Conservation (phyloP, 805 yeast species). For the Jamesozyma gamospora region DNA sequence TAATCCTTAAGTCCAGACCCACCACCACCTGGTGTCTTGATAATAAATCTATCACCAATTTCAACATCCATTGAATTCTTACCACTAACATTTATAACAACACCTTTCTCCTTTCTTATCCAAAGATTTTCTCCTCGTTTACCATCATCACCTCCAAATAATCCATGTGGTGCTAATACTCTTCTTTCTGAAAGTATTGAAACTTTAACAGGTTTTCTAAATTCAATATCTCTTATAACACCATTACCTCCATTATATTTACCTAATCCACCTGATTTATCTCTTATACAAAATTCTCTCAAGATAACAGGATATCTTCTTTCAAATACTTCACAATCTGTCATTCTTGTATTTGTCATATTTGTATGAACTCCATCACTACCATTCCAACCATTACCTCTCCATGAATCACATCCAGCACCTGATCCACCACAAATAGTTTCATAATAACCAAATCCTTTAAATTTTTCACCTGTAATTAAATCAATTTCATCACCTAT, state of each 20-base stretch:
- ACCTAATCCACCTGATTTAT: slow-evolving; percentile 76
- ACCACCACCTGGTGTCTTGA: slow-evolving; percentile 81
- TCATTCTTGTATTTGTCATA: slow-evolving; percentile 88
- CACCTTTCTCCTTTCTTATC: slow-evolving; percentile 32
- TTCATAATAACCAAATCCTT: slow-evolving; percentile 84
- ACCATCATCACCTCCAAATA: slow-evolving; percentile 75
- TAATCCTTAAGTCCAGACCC: slow-evolving; percentile 33
- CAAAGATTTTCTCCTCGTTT: slow-evolving; percentile 56
- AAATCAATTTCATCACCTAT: slow-evolving; percentile 55
- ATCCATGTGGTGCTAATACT: slow-evolving; percentile 75
- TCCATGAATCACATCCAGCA: slow-evolving; percentile 44
- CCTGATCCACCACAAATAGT: slow-evolving; percentile 96
- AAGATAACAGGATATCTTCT: slow-evolving; percentile 77
- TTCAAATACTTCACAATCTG: slow-evolving; percentile 85
- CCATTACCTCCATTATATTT: slow-evolving; percentile 74
- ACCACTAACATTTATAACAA: slow-evolving; percentile 51
- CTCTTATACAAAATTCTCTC: slow-evolving; percentile 59
- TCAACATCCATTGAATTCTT: slow-evolving; percentile 49
- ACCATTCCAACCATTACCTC: slow-evolving; percentile 74
- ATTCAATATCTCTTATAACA: slow-evolving; percentile 75
- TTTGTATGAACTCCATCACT: slow-evolving; percentile 86
- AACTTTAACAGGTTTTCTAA: slow-evolving; percentile 58
- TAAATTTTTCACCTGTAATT: slow-evolving; percentile 34
- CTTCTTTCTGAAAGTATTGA: slow-evolving; percentile 84
- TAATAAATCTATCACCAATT: slow-evolving; percentile 56